A percentile compares a stretch with the other conserved stretches of the same genome.
phyloP scores from a whole-genome alignment of 257 asterid species.

The Scutellaria galericulata region DNA sequence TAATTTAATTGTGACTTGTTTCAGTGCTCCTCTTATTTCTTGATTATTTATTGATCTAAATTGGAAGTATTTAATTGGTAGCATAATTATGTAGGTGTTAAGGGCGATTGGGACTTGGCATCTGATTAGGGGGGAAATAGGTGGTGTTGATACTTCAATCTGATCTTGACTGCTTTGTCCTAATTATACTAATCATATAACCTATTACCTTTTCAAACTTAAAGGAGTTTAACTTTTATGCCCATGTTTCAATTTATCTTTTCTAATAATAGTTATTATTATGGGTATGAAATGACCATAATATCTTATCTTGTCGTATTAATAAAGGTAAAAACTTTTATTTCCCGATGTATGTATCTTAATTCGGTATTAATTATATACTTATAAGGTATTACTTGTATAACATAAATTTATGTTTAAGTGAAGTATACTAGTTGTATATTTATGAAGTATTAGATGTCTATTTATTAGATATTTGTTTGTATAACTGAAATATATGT shows the following conservation, averaged over 20 bases:
- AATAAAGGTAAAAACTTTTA: too few species aligned
- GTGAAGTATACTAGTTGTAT: too few species aligned
- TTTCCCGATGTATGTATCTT: too few species aligned
- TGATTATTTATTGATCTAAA: not conserved
- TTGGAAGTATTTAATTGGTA: not conserved
- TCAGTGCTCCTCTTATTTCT: not conserved
- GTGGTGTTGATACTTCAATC: conserved; percentile 23
- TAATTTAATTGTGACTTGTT: not conserved
- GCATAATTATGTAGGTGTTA: not conserved
- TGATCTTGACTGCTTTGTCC: conserved; percentile 31
- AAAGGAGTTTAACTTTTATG: too few species aligned
- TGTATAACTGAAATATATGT: too few species aligned
- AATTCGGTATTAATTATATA: too few species aligned
- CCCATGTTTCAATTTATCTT: not conserved
- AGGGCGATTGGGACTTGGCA: conserved; percentile 45
- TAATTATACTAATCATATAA: conserved; percentile 27
- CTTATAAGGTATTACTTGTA: too few species aligned
- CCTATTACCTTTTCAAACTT: not conserved
- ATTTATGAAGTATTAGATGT: too few species aligned
- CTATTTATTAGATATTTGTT: too few species aligned
- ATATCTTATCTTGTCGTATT: too few species aligned
- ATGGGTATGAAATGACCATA: not conserved
- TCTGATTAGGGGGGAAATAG: conserved; percentile 33
- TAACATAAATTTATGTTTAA: too few species aligned
- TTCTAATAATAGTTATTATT: too few species aligned